These are phyloP conservation scores for Microcyclosporella mali DNA, from an alignment of 2,329 filamentous ascomycete genomes.

Conservation along the genomic window DNA sequence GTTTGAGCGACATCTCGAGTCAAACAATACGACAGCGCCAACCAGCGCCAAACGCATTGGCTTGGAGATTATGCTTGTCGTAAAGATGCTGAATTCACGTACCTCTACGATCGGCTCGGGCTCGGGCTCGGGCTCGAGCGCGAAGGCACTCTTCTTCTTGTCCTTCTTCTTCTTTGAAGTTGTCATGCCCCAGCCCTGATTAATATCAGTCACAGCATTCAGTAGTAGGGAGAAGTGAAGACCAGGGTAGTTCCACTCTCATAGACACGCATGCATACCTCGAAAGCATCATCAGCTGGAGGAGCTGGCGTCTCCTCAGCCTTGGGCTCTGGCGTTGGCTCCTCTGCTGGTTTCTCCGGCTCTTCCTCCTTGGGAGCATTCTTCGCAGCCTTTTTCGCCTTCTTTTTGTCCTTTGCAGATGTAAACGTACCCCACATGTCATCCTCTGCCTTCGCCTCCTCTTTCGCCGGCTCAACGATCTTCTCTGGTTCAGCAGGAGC, in stretches of 20 bases:
- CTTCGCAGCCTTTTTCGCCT: slow-evolving; percentile 45
- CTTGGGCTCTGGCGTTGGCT: slow-evolving; percentile 17
- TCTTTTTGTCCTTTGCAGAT: slow-evolving; percentile 41
- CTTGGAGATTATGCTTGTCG: too few species aligned
- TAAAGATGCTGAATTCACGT: too few species aligned
- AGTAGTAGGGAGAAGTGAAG: slow-evolving; percentile 1
- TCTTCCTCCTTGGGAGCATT: slow-evolving; percentile 28
- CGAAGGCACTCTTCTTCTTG: slow-evolving; percentile 22
- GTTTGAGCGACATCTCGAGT: too few species aligned
- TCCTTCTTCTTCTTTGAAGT: slow-evolving; percentile 26
- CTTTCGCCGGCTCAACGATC: slow-evolving; percentile 34
- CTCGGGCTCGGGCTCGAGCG: slow-evolving; percentile 27
- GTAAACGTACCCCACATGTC: slow-evolving; percentile 30
- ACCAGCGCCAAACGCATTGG: too few species aligned
- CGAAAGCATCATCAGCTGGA: slow-evolving; percentile 15
- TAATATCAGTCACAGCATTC: too few species aligned
- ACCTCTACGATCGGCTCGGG: slow-evolving; percentile 25
- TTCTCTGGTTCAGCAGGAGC: slow-evolving; percentile 33
- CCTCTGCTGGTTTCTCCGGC: slow-evolving; percentile 17
- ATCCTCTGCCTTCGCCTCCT: slow-evolving; percentile 35
- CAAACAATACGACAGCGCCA: too few species aligned
- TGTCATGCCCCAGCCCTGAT: slow-evolving; percentile 23
- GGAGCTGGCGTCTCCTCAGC: slow-evolving; percentile 18
- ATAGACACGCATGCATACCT: slow-evolving; percentile 16
- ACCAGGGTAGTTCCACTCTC: slow-evolving; percentile 7